Conservation (phyloP, 345 rosid genomes). For the Eutrema japonicum region DNA sequence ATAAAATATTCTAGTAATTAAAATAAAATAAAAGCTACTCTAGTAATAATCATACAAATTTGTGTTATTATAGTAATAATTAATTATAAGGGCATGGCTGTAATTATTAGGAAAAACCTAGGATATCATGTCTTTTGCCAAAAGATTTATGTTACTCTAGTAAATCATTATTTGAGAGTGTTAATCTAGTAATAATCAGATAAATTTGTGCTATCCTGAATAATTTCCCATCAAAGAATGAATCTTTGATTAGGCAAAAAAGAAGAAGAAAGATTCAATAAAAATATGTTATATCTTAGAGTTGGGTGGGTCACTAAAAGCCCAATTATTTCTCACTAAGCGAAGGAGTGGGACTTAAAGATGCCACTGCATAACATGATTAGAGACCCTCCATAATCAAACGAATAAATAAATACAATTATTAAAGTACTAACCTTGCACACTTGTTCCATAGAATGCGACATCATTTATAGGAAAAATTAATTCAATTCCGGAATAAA, state of each 20-base stretch:
- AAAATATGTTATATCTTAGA: not conserved
- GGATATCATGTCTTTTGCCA: too few relatives aligned
- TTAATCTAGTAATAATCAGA: too few relatives aligned
- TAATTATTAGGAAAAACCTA: too few relatives aligned
- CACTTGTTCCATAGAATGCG: constrained; percentile 19
- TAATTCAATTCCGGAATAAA: not conserved
- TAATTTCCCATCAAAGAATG: too few relatives aligned
- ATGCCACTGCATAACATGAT: constrained; percentile 34
- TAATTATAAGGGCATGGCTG: too few relatives aligned
- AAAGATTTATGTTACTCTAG: too few relatives aligned
- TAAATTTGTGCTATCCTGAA: too few relatives aligned
- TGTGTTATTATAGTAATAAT: too few relatives aligned
- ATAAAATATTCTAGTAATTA: too few relatives aligned
- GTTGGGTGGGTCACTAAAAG: constrained; percentile 40
- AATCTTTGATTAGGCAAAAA: constrained; percentile 22
- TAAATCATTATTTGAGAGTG: too few relatives aligned
- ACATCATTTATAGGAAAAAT: constrained; percentile 18
- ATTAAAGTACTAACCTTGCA: constrained; percentile 20
- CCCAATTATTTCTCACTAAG: constrained; percentile 44
- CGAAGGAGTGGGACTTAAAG: constrained; percentile 23
- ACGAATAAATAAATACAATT: not conserved
- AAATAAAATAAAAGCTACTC: too few relatives aligned
- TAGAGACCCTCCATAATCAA: constrained; percentile 35
- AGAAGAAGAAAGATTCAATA: not conserved
- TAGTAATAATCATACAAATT: too few relatives aligned